A percentile compares a stretch with the other conserved stretches of the same genome.
Conservation (phyloP, 2,329 filamentous ascomycete species). For the Penicillium sp. region DNA sequence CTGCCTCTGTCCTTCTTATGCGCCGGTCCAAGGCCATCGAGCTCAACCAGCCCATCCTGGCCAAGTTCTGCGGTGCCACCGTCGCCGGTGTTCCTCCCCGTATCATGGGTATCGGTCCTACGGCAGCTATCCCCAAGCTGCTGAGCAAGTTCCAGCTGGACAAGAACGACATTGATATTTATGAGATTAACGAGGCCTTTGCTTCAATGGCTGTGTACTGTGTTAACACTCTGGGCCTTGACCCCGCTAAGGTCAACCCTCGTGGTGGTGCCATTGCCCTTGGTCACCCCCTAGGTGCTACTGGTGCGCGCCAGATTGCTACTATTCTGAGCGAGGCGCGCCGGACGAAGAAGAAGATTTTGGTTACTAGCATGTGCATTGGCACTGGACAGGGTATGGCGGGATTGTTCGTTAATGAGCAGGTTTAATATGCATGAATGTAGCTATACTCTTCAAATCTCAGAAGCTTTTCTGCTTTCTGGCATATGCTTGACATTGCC, state of each 20-base stretch:
- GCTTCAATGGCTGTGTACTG: conserved; percentile 98
- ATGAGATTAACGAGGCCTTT: conserved; percentile 97
- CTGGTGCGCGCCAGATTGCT: conserved; percentile 82
- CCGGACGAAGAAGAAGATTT: conserved; percentile 79
- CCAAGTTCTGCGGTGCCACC: conserved; percentile 89
- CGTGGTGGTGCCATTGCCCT: conserved; percentile 89
- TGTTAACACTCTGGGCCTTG: conserved; percentile 59
- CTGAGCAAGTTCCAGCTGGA: conserved; percentile 71
- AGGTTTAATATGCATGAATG: conserved; percentile 32
- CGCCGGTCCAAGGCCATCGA: conserved; percentile 83
- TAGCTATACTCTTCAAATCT: not conserved
- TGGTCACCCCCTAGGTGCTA: conserved; percentile 85
- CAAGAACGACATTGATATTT: conserved; percentile 77
- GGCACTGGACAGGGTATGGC: conserved; percentile 64
- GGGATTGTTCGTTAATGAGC: conserved; percentile 61
- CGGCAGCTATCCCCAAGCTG: conserved; percentile 69
- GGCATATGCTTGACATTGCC: not conserved
- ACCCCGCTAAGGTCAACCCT: conserved; percentile 75
- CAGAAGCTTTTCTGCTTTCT: not conserved
- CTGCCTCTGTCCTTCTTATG: conserved; percentile 86
- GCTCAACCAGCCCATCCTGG: conserved; percentile 84
- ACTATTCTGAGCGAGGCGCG: conserved; percentile 82
- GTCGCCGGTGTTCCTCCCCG: conserved; percentile 84
- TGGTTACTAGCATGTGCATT: conserved; percentile 87
- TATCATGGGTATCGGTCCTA: conserved; percentile 81